Conservation (phyloP, 2,329 filamentous ascomycete species). For the Hirsutella rhossiliensis region DNA sequence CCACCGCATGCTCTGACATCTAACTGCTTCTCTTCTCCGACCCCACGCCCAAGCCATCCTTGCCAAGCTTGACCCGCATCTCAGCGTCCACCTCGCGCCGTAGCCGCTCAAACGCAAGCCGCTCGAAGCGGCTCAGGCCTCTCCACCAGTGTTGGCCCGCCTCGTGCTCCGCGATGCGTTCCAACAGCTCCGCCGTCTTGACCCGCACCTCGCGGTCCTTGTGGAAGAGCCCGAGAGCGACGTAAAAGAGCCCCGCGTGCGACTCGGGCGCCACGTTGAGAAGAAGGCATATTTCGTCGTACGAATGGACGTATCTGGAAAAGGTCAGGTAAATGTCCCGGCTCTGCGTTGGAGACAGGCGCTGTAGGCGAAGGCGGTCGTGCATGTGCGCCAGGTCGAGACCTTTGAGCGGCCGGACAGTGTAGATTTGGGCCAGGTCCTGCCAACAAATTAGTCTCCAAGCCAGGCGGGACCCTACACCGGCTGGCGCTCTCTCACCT, state of each 20-base stretch:
- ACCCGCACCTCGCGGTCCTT: slow-evolving; percentile 69
- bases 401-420: slow-evolving; percentile 57
- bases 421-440: slow-evolving; percentile 55
- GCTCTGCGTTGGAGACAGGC: slow-evolving; percentile 62
- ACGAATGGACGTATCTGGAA: slow-evolving; percentile 60
- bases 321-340: slow-evolving; percentile 80
- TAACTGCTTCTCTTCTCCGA: slow-evolving; percentile 38
- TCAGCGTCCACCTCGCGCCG: slow-evolving; percentile 52
- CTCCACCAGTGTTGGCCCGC: slow-evolving; percentile 91
- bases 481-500: slow-evolving; percentile 35
- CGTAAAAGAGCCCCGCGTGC: slow-evolving; percentile 80
- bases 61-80: slow-evolving; percentile 31
- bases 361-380: slow-evolving; percentile 75
- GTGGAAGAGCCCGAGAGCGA: slow-evolving; percentile 86
- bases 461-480: not conserved
- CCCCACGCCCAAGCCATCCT: slow-evolving; percentile 26
- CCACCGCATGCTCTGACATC: slow-evolving; percentile 3
- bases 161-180: slow-evolving; percentile 73
- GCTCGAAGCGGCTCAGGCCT: slow-evolving; percentile 75
- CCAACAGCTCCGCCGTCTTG: slow-evolving; percentile 67
- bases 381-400: slow-evolving; percentile 87
- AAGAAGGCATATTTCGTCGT: slow-evolving; percentile 76
- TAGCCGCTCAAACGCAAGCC: slow-evolving; percentile 71
- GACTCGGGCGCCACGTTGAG: slow-evolving; percentile 74
- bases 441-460: slow-evolving; percentile 14